Conservation (phyloP, 805 yeast species). For the Cephaloascus fragrans region DNA sequence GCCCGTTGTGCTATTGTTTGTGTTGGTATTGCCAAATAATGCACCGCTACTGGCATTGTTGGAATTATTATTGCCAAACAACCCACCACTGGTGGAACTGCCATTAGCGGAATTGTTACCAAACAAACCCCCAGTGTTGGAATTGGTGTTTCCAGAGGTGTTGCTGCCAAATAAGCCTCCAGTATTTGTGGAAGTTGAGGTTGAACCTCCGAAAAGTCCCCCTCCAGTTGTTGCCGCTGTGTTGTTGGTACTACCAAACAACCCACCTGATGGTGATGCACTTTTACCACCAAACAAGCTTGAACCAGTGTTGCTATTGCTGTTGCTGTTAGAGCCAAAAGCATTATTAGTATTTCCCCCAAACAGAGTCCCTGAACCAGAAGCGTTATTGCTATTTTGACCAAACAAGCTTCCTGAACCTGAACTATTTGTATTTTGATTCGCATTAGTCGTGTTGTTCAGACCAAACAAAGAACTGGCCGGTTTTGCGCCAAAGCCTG, state of each 20-base stretch:
- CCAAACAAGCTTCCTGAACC: constrained; percentile 16
- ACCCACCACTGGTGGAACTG: constrained; percentile 7
- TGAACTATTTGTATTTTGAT: constrained; percentile 14
- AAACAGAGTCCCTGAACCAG: constrained; percentile 10
- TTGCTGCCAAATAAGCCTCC: constrained; percentile 12
- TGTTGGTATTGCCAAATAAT: constrained; percentile 7
- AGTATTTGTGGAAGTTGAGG: constrained; percentile 1
- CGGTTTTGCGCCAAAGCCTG: constrained; percentile 1
- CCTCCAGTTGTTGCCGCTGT: constrained; percentile 1
- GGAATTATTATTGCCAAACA: constrained; percentile 13
- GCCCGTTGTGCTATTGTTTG: constrained; percentile 3
- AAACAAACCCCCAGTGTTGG: constrained; percentile 3
- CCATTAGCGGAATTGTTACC: constrained; percentile 2
- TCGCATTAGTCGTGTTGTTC: constrained; percentile 7
- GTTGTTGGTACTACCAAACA: not conserved
- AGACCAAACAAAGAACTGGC: not conserved
- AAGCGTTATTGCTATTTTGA: constrained; percentile 5
- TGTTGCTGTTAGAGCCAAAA: not conserved
- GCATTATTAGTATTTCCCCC: constrained; percentile 3
- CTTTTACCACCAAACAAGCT: too few relatives aligned
- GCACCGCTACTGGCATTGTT: constrained; percentile 7
- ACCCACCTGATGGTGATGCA: constrained; percentile 1
- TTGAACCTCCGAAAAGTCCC: constrained; percentile 5
- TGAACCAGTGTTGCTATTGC: too few relatives aligned
- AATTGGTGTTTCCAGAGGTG: constrained; percentile 4